phyloP scores from a whole-genome alignment of 805 yeast species.

The Spencermartinsiella europaea region DNA sequence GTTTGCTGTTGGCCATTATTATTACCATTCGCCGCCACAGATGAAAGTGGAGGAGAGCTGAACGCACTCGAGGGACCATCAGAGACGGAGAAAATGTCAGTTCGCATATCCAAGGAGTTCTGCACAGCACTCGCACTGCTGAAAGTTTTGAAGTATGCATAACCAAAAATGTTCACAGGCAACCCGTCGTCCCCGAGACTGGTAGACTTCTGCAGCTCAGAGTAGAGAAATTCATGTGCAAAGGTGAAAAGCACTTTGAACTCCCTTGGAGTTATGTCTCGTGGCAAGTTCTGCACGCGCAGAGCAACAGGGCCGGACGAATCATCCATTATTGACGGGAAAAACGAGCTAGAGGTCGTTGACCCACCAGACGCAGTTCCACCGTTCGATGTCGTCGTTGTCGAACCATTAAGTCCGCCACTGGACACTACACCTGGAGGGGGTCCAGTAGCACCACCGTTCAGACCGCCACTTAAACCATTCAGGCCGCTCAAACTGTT shows the following conservation, averaged over 20 bases:
- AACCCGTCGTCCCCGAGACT: slow-evolving; percentile 19
- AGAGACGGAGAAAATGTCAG: slow-evolving; percentile 8
- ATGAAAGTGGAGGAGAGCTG: slow-evolving; percentile 12
- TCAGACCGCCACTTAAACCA: background rate
- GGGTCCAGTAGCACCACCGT: background rate
- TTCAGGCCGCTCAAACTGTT: no score
- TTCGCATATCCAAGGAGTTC: slow-evolving; percentile 11
- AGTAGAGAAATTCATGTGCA: slow-evolving; percentile 33
- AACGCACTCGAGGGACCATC: slow-evolving; percentile 4
- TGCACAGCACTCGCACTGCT: slow-evolving; percentile 13
- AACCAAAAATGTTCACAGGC: slow-evolving; percentile 16
- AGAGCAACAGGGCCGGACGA: slow-evolving; percentile 19
- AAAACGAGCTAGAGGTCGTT: background rate
- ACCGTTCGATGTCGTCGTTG: no score
- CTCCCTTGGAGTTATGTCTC: slow-evolving; percentile 35
- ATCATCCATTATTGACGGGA: background rate
- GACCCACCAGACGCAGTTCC: background rate
- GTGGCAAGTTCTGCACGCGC: slow-evolving; percentile 32
- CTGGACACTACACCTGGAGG: background rate
- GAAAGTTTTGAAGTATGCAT: slow-evolving; percentile 18
- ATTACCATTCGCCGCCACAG: slow-evolving; percentile 1
- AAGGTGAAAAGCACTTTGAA: slow-evolving; percentile 35
- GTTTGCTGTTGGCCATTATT: no score
- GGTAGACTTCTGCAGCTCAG: slow-evolving; percentile 31
- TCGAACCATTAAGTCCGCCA: no score